A percentile compares a stretch with the other conserved stretches of the same genome.
phyloP scores from a whole-genome alignment of 2,329 filamentous ascomycete species.

The Colletotrichum chlorophyti region DNA sequence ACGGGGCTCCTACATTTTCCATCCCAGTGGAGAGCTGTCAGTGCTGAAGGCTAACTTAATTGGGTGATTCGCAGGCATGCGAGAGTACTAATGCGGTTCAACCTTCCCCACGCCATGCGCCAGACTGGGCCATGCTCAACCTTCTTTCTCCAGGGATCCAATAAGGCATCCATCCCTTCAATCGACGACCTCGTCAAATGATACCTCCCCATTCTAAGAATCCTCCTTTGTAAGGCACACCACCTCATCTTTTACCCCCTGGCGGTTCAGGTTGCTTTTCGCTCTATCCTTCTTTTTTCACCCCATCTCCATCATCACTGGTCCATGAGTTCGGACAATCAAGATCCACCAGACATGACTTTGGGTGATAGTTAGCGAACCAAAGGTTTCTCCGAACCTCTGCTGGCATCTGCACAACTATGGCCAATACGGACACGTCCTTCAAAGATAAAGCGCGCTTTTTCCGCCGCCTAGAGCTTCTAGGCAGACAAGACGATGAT shows the following conservation, averaged over 20 bases:
- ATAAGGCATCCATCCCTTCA: slow-evolving; percentile 15
- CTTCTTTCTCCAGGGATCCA: slow-evolving; percentile 1
- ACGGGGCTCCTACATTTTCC: not conserved
- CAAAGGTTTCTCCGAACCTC: slow-evolving; percentile 4
- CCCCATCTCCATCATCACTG: not conserved
- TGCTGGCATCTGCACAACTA: slow-evolving; percentile 19
- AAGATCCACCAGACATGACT: slow-evolving; percentile 14
- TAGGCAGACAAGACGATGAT: slow-evolving; percentile 33
- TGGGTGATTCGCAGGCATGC: slow-evolving; percentile 23
- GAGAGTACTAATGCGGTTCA: slow-evolving; percentile 15
- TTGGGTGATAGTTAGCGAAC: not conserved
- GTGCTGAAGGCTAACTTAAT: slow-evolving; percentile 14
- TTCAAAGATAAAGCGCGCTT: slow-evolving; percentile 52
- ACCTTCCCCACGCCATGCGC: slow-evolving; percentile 8
- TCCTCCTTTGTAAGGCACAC: not conserved
- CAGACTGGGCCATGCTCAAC: slow-evolving; percentile 2
- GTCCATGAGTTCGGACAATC: slow-evolving; percentile 1
- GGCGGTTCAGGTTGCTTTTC: too few relatives aligned
- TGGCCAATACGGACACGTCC: slow-evolving; percentile 30
- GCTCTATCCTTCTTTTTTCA: not conserved
- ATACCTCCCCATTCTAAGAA: not conserved
- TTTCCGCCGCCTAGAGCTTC: slow-evolving; percentile 49
- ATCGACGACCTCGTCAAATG: slow-evolving; percentile 9
- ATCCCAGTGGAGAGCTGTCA: slow-evolving; percentile 8
- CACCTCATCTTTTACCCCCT: too few relatives aligned